phyloP scores from a whole-genome alignment of 371 early-diverging fungal genomes.

The Mortierella sp. region DNA sequence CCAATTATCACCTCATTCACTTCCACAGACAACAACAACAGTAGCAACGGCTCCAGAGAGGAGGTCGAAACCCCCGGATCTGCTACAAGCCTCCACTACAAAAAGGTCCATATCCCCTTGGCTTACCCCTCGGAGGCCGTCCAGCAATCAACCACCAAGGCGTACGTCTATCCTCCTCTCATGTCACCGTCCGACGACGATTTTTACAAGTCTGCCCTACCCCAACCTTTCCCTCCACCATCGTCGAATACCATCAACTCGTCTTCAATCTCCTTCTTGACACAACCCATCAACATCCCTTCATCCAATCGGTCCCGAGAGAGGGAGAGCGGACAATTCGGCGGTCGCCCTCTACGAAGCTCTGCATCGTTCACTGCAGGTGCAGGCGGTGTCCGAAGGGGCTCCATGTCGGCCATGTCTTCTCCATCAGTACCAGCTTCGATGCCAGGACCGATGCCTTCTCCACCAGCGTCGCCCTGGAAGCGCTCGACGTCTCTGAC shows the following conservation, averaged over 20 bases:
- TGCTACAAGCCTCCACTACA: conserved; percentile 18
- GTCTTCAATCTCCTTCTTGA: background rate
- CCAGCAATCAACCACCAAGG: conserved; percentile 32
- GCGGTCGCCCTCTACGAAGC: background rate
- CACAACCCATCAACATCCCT: background rate
- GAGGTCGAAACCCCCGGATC: conserved; percentile 2
- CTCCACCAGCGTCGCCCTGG: conserved; percentile 50
- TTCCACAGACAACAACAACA: background rate
- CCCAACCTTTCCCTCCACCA: background rate
- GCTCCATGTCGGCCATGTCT: background rate
- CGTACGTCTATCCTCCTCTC: conserved; percentile 39
- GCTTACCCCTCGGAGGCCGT: conserved; percentile 43
- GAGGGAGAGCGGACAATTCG: background rate
- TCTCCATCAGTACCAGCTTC: conserved; percentile 11
- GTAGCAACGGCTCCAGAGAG: background rate
- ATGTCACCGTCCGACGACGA: conserved; percentile 46
- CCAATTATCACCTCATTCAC: conserved; percentile 26
- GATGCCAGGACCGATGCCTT: conserved; percentile 27
- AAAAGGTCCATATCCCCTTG: conserved; percentile 43
- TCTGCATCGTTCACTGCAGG: background rate
- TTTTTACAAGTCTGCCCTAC: conserved; percentile 3
- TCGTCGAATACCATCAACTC: background rate
- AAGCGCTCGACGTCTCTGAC: conserved; percentile 24
- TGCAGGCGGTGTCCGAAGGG: background rate
- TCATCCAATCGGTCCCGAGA: background rate